Evolutionary conservation across 2,329 filamentous ascomycete species (phyloP).

Genomic region (Aspergillus clavatus): DNA sequence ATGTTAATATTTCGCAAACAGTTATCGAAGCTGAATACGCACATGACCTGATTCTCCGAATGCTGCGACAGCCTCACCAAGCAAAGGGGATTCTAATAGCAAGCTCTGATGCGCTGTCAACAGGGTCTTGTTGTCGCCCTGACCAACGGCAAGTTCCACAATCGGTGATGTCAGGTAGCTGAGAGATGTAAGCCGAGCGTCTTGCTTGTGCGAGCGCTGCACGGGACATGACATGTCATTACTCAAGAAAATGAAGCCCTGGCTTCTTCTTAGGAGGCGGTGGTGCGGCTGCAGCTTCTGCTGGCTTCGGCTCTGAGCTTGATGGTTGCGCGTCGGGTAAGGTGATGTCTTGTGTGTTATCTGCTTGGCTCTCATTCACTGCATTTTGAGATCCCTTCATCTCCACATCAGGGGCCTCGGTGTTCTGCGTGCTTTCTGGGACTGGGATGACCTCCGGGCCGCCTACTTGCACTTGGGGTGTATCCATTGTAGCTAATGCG

Average conservation of each 20-base stretch:
- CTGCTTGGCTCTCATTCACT: constrained; percentile 13
- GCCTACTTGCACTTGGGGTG: constrained; percentile 16
- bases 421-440: constrained; percentile 1
- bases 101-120: constrained; percentile 78
- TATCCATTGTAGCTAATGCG: constrained; percentile 12
- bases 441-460: constrained; percentile 7
- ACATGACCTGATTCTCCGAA: constrained; percentile 61
- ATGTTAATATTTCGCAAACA: too few species aligned
- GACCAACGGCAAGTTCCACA: constrained; percentile 62
- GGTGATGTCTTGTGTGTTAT: constrained; percentile 15
- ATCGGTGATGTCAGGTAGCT: constrained; percentile 64
- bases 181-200: constrained; percentile 4
- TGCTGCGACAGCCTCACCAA: constrained; percentile 58
- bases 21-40: constrained; percentile 26
- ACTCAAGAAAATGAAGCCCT: constrained; percentile 29
- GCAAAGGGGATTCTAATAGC: constrained; percentile 68
- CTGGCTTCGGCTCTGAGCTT: constrained; percentile 12
- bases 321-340: constrained; percentile 18
- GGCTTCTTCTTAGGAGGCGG: constrained; percentile 17
- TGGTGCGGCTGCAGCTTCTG: constrained; percentile 8
- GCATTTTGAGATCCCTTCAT: constrained; percentile 21
- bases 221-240: constrained; percentile 7
- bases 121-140: constrained; percentile 54
- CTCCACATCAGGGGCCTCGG: constrained; percentile 20
- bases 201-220: not conserved